Percentiles rank a stretch among this genome's conserved stretches.
Conservation (phyloP, 2,329 filamentous ascomycete species). For the Aspergillus phoenicis region DNA sequence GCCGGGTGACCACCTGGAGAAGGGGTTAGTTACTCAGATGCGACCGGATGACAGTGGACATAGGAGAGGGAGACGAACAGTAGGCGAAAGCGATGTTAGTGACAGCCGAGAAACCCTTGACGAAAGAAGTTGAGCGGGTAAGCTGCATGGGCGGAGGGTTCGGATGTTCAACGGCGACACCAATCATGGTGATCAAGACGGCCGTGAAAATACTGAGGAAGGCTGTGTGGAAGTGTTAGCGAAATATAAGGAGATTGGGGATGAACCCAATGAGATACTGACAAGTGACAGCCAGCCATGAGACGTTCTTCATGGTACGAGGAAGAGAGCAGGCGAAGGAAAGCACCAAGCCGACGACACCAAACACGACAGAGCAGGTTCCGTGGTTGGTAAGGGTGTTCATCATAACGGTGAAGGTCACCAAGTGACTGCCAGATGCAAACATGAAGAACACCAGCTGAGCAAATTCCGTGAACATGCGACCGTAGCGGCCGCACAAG, state of each 20-base stretch:
- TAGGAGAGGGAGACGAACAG: conserved; percentile 33
- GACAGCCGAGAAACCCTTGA: conserved; percentile 62
- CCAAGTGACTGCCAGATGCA: conserved; percentile 68
- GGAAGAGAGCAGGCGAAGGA: conserved; percentile 63
- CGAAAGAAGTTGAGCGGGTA: conserved; percentile 49
- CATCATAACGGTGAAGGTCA: conserved; percentile 70
- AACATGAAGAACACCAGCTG: conserved; percentile 68
- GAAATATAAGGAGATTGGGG: not conserved
- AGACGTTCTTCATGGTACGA: conserved; percentile 64
- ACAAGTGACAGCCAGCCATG: conserved; percentile 63
- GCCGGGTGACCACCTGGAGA: conserved; percentile 60
- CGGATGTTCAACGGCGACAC: conserved; percentile 58
- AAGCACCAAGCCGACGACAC: conserved; percentile 58
- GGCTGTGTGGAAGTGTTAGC: conserved; percentile 36
- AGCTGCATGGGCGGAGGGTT: conserved; percentile 39
- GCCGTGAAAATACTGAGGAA: conserved; percentile 66
- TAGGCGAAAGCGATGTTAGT: conserved; percentile 73
- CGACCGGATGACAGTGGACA: too few species aligned
- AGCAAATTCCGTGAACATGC: conserved; percentile 63
- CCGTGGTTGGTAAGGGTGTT: conserved; percentile 64
- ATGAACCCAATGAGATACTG: conserved; percentile 8
- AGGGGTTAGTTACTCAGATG: not conserved
- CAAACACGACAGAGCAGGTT: conserved; percentile 65
- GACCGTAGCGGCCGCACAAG: conserved; percentile 62
- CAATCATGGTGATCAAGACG: conserved; percentile 69